Evolutionary conservation across 208 protist species (phyloP).

Genomic region (Leishmania lainsoni): DNA sequence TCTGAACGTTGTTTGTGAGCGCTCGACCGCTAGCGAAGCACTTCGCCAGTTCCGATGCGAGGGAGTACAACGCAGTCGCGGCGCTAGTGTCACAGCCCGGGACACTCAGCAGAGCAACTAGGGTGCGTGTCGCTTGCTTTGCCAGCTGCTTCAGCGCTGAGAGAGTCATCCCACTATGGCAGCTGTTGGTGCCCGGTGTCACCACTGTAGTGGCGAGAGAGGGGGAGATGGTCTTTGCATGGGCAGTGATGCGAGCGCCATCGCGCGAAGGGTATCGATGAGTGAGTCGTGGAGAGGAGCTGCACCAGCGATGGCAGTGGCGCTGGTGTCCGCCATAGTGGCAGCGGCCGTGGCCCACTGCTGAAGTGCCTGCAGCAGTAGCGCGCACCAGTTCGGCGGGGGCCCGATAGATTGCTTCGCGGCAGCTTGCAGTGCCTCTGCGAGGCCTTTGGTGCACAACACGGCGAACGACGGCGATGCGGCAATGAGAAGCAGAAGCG

Average conservation of each 20-base stretch:
- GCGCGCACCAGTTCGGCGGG: conserved; percentile 27
- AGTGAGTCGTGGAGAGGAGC: conserved; percentile 4
- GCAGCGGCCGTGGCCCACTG: conserved; percentile 17
- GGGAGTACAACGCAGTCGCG: conserved; percentile 10
- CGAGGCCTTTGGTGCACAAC: conserved; percentile 20
- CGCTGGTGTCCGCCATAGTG: not conserved
- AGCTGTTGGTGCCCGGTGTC: not conserved
- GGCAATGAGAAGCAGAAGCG: conserved; percentile 43
- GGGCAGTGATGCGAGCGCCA: conserved; percentile 28
- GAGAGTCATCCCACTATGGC: not conserved
- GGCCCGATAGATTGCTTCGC: conserved; percentile 11
- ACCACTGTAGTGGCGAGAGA: not conserved
- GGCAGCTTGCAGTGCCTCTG: conserved; percentile 33
- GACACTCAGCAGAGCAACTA: conserved; percentile 20
- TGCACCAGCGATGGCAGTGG: not conserved
- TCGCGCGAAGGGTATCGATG: conserved; percentile 26
- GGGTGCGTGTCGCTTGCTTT: conserved; percentile 30
- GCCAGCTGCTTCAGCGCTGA: conserved; percentile 27
- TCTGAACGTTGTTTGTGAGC: conserved; percentile 29
- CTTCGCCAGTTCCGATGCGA: conserved; percentile 6
- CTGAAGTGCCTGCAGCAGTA: conserved; percentile 44
- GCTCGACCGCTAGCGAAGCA: conserved; percentile 7
- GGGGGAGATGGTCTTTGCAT: conserved; percentile 17
- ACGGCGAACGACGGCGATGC: conserved; percentile 37
- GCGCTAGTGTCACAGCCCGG: not conserved